Percentiles rank a stretch among this genome's conserved stretches.
phyloP scores from a whole-genome alignment of 2,329 filamentous ascomycete genomes.

The Lasiodiplodia gonubiensis region DNA sequence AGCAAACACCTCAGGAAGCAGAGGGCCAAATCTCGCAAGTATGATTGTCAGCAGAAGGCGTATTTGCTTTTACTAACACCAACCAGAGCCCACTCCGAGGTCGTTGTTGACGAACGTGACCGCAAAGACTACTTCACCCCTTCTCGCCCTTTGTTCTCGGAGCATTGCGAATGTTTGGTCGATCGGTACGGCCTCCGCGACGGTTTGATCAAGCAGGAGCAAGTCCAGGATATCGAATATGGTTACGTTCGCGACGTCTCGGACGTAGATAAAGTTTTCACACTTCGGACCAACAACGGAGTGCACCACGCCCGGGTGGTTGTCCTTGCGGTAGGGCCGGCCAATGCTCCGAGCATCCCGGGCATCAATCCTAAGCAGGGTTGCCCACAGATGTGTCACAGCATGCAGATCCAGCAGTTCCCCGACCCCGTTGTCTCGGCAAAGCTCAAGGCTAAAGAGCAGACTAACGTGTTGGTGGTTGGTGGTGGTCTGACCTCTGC shows the following conservation, averaged over 20 bases:
- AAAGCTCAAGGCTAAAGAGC: conserved; percentile 57
- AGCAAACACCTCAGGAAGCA: conserved; percentile 79
- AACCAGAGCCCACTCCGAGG: conserved; percentile 34
- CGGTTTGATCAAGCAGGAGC: conserved; percentile 64
- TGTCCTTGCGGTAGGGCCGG: conserved; percentile 73
- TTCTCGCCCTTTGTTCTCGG: conserved; percentile 47
- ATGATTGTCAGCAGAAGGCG: conserved; percentile 42
- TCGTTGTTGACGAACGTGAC: conserved; percentile 53
- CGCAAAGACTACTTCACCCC: conserved; percentile 55
- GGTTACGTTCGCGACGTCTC: conserved; percentile 54
- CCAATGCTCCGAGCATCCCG: conserved; percentile 61
- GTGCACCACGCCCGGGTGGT: conserved; percentile 66
- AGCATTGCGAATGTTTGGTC: conserved; percentile 50
- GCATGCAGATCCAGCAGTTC: conserved; percentile 66
- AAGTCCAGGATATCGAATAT: conserved; percentile 67
- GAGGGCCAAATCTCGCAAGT: conserved; percentile 52
- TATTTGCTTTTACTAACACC: not conserved
- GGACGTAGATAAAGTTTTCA: conserved; percentile 64
- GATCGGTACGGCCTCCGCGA: conserved; percentile 56
- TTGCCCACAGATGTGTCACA: conserved; percentile 64
- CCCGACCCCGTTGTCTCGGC: conserved; percentile 59
- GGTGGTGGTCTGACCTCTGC: conserved; percentile 79
- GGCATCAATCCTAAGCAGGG: conserved; percentile 34
- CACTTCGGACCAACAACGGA: conserved; percentile 62
- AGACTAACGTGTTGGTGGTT: conserved; percentile 72